A percentile compares a stretch with the other conserved stretches of the same genome.
Conservation (phyloP, 2,329 filamentous ascomycete genomes). For the Xylogone sp. region DNA sequence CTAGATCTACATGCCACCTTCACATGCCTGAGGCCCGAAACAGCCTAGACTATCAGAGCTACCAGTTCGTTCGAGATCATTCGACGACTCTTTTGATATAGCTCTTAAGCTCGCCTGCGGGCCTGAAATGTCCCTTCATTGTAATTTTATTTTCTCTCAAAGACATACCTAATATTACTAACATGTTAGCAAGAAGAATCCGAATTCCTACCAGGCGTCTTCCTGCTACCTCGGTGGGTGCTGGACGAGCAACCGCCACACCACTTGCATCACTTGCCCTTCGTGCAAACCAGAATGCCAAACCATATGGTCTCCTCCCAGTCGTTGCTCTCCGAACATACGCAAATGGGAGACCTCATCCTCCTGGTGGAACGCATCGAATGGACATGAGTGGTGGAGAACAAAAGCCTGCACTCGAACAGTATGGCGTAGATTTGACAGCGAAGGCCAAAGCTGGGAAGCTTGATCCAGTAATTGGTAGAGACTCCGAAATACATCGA, state of each 20-base stretch:
- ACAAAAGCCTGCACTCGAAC: constrained; percentile 83
- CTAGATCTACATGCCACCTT: background rate
- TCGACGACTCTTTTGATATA: background rate
- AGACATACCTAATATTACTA: constrained; percentile 7
- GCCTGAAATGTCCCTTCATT: constrained; percentile 5
- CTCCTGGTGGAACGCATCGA: constrained; percentile 86
- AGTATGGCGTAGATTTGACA: constrained; percentile 89
- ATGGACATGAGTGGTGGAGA: constrained; percentile 79
- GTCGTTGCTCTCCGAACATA: constrained; percentile 46
- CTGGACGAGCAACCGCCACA: constrained; percentile 8
- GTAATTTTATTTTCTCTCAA: constrained; percentile 2
- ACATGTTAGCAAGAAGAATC: constrained; percentile 21
- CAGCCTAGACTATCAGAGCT: background rate
- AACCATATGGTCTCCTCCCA: constrained; percentile 32
- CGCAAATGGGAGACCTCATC: constrained; percentile 73
- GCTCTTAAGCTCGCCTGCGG: too few relatives aligned
- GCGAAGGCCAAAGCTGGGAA: constrained; percentile 82
- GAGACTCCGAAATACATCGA: constrained; percentile 86
- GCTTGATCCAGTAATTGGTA: constrained; percentile 91
- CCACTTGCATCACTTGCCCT: constrained; percentile 9
- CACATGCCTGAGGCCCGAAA: background rate
- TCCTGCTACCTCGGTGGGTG: constrained; percentile 10
- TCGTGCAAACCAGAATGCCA: constrained; percentile 7
- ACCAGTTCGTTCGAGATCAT: background rate
- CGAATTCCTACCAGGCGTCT: constrained; percentile 22